A percentile compares a stretch with the other conserved stretches of the same genome.
phyloP scores from a whole-genome alignment of 306 rosid genomes.

The Spatholobus suberectus region DNA sequence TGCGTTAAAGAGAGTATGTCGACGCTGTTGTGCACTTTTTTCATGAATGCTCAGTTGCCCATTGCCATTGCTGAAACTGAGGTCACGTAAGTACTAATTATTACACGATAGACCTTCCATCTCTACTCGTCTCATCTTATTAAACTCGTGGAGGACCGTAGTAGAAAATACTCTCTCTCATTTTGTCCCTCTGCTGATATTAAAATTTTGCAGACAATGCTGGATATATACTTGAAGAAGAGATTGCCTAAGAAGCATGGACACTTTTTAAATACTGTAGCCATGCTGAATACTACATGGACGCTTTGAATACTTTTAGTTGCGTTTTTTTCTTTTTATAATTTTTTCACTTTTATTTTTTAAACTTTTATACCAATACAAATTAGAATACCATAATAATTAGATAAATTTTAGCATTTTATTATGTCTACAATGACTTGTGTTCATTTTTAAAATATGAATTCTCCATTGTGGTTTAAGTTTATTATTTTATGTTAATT shows the following conservation, averaged over 20 bases:
- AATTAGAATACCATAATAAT: not conserved
- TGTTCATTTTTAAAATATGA: not conserved
- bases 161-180: not conserved
- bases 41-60: not conserved
- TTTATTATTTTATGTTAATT: not conserved
- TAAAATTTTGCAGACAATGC: conserved; percentile 2
- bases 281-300: not conserved
- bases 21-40: conserved; percentile 31
- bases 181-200: not conserved
- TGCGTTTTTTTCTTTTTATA: not conserved
- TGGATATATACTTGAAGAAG: not conserved
- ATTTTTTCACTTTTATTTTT: too few relatives aligned
- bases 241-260: not conserved
- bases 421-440: not conserved
- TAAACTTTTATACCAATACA: not conserved
- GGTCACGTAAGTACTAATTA: not conserved
- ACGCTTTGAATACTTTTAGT: not conserved
- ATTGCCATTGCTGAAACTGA: conserved; percentile 4
- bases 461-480: not conserved
- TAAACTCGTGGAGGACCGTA: conserved; percentile 3
- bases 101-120: not conserved
- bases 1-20: not conserved
- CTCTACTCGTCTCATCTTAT: conserved; percentile 43
- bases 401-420: not conserved
- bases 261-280: not conserved